Evolutionary conservation across 73 alveolate species (phyloP), one percentile per base, ranked within the genome.

Genomic region (Symbiodinium natans): DNA sequence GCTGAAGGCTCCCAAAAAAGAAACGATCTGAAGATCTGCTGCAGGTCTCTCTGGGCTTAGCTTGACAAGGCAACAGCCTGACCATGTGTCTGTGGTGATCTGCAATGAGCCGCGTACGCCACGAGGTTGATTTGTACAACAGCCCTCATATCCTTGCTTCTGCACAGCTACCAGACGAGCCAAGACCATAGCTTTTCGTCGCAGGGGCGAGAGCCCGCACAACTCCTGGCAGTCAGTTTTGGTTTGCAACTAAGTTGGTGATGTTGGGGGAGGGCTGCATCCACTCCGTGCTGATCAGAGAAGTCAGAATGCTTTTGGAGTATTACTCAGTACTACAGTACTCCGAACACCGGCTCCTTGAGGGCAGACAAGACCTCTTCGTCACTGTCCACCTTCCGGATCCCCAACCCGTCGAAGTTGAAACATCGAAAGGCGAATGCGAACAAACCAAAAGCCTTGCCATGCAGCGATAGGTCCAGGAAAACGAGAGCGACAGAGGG

Each of bases 201-300:
- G 59, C 90, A 82, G 41, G 40, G 90, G 90, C 27, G 90, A 39
- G 0, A 82, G 90, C 25, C 31, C 71, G 25, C 68, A 40, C 90
- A 46, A 82, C 63, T 82, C 90, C 90, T 82, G 21, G 17, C 25
- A 75, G 19, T n/a, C 82, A 68, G 82, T 36, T 29, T n/a, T n/a
- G n/a, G n/a, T n/a, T n/a, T n/a, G n/a, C n/a, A n/a, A n/a, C n/a
- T n/a, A n/a, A n/a, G n/a, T n/a, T n/a, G n/a, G n/a, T n/a, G n/a
- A n/a, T n/a, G n/a, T n/a, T n/a, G n/a, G n/a, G n/a, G 63, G 63
- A 10, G 8, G 63, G 17, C 63, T 48, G 8, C 63, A 10, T 48
- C 23, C 63, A 48, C 63, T 48, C 63, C 63, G 17, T 10, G 63
- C 63, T 10, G 17, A 48, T 8, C 23, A 48, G 8, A 17, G 63